Base-by-base conservation (phyloP, 106 monocot genomes). In the Agapanthus africanus region DNA sequence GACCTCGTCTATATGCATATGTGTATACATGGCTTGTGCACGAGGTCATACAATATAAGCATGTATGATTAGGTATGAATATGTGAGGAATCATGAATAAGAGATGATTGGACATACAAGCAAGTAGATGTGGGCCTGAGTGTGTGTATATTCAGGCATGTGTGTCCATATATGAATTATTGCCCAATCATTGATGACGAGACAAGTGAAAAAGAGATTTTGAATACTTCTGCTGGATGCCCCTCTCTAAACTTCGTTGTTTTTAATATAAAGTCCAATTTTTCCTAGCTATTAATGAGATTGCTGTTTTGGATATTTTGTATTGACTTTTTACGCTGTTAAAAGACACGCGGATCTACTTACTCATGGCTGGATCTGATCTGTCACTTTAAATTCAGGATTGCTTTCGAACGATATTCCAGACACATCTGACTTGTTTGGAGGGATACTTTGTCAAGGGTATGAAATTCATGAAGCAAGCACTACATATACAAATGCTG, bases 401-500 rank as follows among this genome's bases (percentile, higher is more conserved):
- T 78, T 93, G 77, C 81, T 93, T 66, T 87, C 90, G 27, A 54
- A 85, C 66, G 99, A 93, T 75, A 47, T 90, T 70, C 74, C 79
- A 8, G 93, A 93, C 22, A 75, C 77, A 40, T 52, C 66, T 37
- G 90, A 99, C 47, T 76, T 90, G 30, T 83, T 81, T 32, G 28
- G 80, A 28, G 87, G 79, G 37, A 38, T 87, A 36, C 77, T 85
- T 66, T 90, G 87, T 76, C 93, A 83, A 40, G 93, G 99, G 90
- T 93, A 85, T 57, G 76, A 36, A 23, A 59, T 60, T 40, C 11
- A 37, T 30, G n/a, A n/a, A n/a, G n/a, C n/a, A n/a, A n/a, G n/a
- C n/a, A n/a, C n/a, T n/a, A n/a, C n/a, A n/a, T n/a, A n/a, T n/a
- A n/a, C n/a, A n/a, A n/a, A n/a, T n/a, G n/a, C n/a, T n/a, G n/a